Percentiles rank a stretch among this genome's conserved stretches.
Evolutionary conservation across 352 stramenopile genomes (phyloP).

Genomic region (Blastocystis sp.): DNA sequence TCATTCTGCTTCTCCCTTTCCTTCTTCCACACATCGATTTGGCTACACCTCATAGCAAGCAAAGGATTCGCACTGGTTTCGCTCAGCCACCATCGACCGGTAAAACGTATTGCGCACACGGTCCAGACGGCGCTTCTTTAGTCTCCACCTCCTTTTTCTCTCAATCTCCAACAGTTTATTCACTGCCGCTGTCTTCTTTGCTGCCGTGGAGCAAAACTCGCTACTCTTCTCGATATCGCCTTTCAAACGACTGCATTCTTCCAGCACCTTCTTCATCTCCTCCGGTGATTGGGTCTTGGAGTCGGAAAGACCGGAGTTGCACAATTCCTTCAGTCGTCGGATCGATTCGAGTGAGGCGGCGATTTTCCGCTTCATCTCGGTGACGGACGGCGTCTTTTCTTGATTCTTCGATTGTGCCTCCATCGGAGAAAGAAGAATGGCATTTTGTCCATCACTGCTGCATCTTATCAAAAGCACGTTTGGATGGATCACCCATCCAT

Average conservation of each 20-base stretch:
- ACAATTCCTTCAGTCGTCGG: not conserved
- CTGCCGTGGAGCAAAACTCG: not conserved
- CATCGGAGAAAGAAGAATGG: not conserved
- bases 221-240: not conserved
- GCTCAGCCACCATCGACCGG: conserved; percentile 38
- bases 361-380: conserved; percentile 28
- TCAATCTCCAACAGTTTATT: conserved; percentile 56
- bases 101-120: conserved; percentile 49
- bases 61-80: conserved; percentile 16
- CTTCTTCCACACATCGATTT: conserved; percentile 48
- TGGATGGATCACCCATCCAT: no score
- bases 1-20: conserved; percentile 49
- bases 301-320: not conserved
- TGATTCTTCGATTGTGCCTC: not conserved
- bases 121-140: conserved; percentile 42
- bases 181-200: conserved; percentile 36
- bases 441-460: no score
- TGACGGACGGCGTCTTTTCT: conserved; percentile 1
- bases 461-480: no score
- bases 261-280: not conserved
- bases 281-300: not conserved
- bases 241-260: conserved; percentile 21
- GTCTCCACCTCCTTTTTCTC: conserved; percentile 36
- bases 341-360: not conserved
- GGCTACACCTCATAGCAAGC: conserved; percentile 4